These are phyloP conservation scores for Erodium texanum DNA, from an alignment of 441 rosid species.

Conservation along the genomic window DNA sequence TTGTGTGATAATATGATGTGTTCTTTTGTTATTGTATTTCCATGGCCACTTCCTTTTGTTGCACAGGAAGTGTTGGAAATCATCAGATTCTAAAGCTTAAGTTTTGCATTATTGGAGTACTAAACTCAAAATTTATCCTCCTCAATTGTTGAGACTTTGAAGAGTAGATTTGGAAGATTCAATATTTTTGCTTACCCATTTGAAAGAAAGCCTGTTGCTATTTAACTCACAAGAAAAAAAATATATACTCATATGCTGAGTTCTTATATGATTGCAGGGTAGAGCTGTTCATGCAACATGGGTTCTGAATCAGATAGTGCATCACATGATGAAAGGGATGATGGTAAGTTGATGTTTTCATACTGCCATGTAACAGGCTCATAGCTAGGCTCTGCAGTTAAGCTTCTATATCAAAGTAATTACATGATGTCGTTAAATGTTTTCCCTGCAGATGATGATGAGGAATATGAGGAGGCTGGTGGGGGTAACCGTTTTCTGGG, in stretches of 20 bases:
- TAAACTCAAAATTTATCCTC: not conserved
- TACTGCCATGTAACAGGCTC: not conserved
- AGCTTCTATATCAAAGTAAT: not conserved
- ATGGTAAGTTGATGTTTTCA: constrained; percentile 23
- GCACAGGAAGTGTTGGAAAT: not conserved
- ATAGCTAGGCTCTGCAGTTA: not conserved
- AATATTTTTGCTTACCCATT: not conserved
- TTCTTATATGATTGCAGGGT: constrained; percentile 9
- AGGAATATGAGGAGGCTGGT: constrained; percentile 62
- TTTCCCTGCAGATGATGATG: constrained; percentile 60
- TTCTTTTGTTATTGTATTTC: not conserved
- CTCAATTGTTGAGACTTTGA: not conserved
- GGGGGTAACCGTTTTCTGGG: constrained; percentile 72
- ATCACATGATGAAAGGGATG: constrained; percentile 35
- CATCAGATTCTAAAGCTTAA: not conserved
- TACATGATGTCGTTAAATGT: constrained; percentile 11
- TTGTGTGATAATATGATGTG: not conserved
- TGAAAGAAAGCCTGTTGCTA: not conserved
- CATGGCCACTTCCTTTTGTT: not conserved
- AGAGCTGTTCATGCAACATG: constrained; percentile 16
- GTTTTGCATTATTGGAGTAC: not conserved
- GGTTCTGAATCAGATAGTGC: constrained; percentile 25
- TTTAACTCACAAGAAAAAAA: not conserved
- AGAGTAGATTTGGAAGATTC: not conserved
- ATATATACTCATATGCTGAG: not conserved